Evolutionary conservation across 23 red algal species (phyloP), one percentile per base, ranked within the genome.

Genomic region (Gracilaria vermiculophylla): DNA sequence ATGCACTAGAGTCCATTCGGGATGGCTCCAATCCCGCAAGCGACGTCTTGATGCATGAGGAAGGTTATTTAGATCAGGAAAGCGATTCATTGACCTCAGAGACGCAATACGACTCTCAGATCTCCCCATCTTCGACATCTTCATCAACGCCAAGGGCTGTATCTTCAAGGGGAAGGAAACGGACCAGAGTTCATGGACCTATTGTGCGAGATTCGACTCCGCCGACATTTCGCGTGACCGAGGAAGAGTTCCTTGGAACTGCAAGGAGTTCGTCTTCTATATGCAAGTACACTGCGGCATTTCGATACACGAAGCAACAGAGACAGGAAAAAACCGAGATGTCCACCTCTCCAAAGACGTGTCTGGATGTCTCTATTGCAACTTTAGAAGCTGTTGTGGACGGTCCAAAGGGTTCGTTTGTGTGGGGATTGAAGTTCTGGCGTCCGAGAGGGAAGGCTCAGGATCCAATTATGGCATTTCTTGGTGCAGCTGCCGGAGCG

Each of bases 381-480:
- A 81, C 80, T 19, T 28, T 94, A 49, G 91, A 94, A 52, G 82
- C 91, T 49, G 73, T 94, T 40, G 91, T 94, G 13, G 91, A 94
- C 51, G 91, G 91, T 35, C 91, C 91, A 20, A 74, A 75, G 13
- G 91, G 91, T 48, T 94, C 91, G 0, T 86, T 94, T 28, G 56
- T 94, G 5, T 94, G 80, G 72, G 91, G 80, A 14, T 41, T 88
- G 16, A 94, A 85, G 75, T 94, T 94, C 43, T 94, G 79, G 70
- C 83, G 77, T 31, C 83, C 92, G 48, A 78, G 76, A 76, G 85
- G 85, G 39, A 62, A 75, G 70, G 85, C 67, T 36, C 73, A 89
- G 39, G 92, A 94, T 52, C 84, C 92, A 65, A 86, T 94, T 13
- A 85, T 94, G 92, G 77, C 82, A 17, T 83, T 94, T 45, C 54